These are phyloP conservation scores for Nymphaea colorata DNA, from an alignment of 164 flowering plant genomes.

Conservation along the genomic window DNA sequence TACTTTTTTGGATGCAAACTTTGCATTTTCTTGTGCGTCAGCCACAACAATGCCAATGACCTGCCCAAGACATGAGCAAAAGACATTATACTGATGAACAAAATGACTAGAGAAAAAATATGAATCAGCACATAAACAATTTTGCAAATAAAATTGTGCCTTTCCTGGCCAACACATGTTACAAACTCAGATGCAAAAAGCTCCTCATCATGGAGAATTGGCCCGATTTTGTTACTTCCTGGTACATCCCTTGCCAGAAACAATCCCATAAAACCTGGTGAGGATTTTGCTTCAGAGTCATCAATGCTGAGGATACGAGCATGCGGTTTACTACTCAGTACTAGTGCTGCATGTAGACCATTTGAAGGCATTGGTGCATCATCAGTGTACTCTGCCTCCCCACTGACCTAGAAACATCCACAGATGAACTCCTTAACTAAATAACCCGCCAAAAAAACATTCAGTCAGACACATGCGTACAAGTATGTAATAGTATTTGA, in stretches of 20 bases:
- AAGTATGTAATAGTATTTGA: too few relatives aligned
- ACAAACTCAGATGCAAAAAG: constrained; percentile 73
- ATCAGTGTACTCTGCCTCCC: constrained; percentile 90
- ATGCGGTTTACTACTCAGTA: constrained; percentile 78
- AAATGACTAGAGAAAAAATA: too few relatives aligned
- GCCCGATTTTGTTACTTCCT: constrained; percentile 55
- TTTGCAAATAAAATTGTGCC: too few relatives aligned
- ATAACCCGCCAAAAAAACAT: background rate
- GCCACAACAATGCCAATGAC: constrained; percentile 87
- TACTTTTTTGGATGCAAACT: constrained; percentile 64
- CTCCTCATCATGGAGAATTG: constrained; percentile 70
- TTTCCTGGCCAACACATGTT: constrained; percentile 97
- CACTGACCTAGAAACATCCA: constrained; percentile 49
- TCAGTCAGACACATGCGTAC: background rate
- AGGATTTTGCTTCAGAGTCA: constrained; percentile 52
- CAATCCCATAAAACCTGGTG: constrained; percentile 78
- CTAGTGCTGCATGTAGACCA: constrained; percentile 70
- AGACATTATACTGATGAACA: background rate
- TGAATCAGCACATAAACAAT: too few relatives aligned
- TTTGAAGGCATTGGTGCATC: constrained; percentile 65
- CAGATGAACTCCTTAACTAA: background rate
- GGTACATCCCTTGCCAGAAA: constrained; percentile 76
- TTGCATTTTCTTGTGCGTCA: constrained; percentile 90
- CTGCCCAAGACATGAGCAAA: constrained; percentile 21
- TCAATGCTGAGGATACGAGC: constrained; percentile 74